Base-by-base conservation (phyloP, 306 rosid genomes). In the Echinosophora koreensis region DNA sequence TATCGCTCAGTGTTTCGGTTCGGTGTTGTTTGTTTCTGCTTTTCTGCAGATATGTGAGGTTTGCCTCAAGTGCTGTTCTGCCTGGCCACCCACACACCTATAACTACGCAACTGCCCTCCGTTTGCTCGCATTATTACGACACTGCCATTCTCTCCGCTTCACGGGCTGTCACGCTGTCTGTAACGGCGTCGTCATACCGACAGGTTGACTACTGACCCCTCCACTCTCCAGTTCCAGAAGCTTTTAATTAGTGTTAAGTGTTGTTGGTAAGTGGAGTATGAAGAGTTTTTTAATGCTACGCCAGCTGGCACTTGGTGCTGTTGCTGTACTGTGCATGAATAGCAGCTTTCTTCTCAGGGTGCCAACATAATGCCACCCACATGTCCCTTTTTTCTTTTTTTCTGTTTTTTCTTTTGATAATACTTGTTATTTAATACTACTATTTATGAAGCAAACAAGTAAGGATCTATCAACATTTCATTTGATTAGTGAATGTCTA, bases 1-100 rank as follows among this genome's bases (percentile, higher is more conserved):
- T 78, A 73, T 83, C 76, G 83, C 80, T 15, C 80, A 69, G 81
- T 41, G 79, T 83, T 83, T 85, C 89, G 88, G 86, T 85, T 84
- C 92, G 92, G 86, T 85, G 84, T 59, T 34, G 14, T 80, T 59
- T 78, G 89, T 86, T 84, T 34, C 60, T 56, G 77, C 73, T 30
- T 49, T 49, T 56, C 81, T 77, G 79, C 82, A 76, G 84, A 42
- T 60, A 0, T 22, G 68, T 15, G 68, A 71, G 69, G 66, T 42
- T 82, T 78, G 57, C 62, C 49, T 76, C 84, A 75, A 58, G 84
- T 76, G 82, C 18, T 34, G 30, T 12, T 2, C 12, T 11, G n/a
- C 51, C 2, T 6, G 1, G 42, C 22, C 22, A 22, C 16, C 15
- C 16, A 13, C 52, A 2, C 10, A 11, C 34, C 16, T 0, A n/a